Evolutionary conservation across 176 grass and related monocot genomes (phyloP).

Genomic region (Triticum monococcum): DNA sequence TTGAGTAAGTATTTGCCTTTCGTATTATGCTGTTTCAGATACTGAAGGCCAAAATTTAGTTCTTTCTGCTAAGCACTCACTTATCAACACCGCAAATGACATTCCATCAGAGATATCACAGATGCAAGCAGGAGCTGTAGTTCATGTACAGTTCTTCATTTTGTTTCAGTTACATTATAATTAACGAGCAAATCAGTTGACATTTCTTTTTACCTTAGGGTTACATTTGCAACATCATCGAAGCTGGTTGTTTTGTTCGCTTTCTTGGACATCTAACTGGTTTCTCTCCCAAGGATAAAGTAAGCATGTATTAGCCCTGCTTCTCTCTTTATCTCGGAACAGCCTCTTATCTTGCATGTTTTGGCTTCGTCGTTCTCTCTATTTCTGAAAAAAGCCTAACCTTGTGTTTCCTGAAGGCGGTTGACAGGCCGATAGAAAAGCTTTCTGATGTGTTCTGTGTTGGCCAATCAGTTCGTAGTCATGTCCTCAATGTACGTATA

Average conservation of each 20-base stretch:
- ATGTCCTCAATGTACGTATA: conserved; percentile 70
- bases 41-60: conserved; percentile 75
- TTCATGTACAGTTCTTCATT: conserved; percentile 60
- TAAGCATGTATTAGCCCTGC: conserved; percentile 39
- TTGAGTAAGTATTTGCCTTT: conserved; percentile 22
- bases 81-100: conserved; percentile 57
- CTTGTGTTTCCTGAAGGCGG: conserved; percentile 60
- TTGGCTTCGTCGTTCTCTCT: conserved; percentile 1
- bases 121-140: conserved; percentile 53
- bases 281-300: conserved; percentile 92
- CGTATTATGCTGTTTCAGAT: conserved; percentile 53
- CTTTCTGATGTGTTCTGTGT: conserved; percentile 67
- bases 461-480: conserved; percentile 83
- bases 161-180: conserved; percentile 10
- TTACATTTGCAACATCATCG: conserved; percentile 93
- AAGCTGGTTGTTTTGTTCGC: conserved; percentile 93
- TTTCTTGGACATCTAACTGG: conserved; percentile 94
- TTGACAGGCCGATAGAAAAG: conserved; percentile 68
- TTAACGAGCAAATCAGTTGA: conserved; percentile 12
- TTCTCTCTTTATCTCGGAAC: conserved; percentile 5
- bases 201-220: conserved; percentile 56
- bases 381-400: conserved; percentile 39
- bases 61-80: conserved; percentile 90
- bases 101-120: conserved; percentile 73
- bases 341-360: conserved; percentile 34